Evolutionary conservation across 495 filamentous ascomycete genomes (phyloP), one percentile per base, ranked within the genome.

Genomic region (Articulospora tetracladia): DNA sequence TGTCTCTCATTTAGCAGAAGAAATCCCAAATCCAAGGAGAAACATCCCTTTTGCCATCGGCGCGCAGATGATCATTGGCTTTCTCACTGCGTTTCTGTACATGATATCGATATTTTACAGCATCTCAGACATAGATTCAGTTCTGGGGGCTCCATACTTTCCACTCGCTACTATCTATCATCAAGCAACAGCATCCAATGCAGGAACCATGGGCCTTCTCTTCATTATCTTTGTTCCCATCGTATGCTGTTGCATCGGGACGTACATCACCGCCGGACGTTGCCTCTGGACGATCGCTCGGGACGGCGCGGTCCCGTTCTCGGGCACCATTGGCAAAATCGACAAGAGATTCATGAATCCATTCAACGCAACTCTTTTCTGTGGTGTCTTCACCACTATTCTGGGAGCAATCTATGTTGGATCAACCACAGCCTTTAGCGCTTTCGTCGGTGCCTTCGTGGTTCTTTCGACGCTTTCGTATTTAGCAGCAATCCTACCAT

Each of bases 1-100:
- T 49, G 80, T 88, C 11, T 84, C 86, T 7, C 91, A 95, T 70
- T 79, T 96, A 60, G 86, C 91, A 0, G 91, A 96, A 72, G 91
- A 95, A 72, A 61, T 65, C 39, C 58, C 63, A 22, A 20, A 61
- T 36, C 87, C 86, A 28, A 76, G 71, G 57, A 72, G 71, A 59
- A 83, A 89, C 60, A 73, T 90, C 1, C 87, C 87, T 17, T 83
- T 79, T 59, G 83, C 80, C 0, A 85, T 86, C 17, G 80, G 76
- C 39, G 64, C 84, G 10, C 84, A 86, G 66, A 76, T 85, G 58
- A 74, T 78, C 15, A 75, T 85, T 0, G 83, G 83, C 0, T 87
- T 85, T 63, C 50, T 82, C 22, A 87, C 75, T 19, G 86, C 88
- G 0, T 89, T 92, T 67, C 76, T 80, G 66, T 93, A 90, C 69